Evolutionary conservation across 106 monocot genomes (phyloP), one percentile per base, ranked within the genome.

Genomic region (Agapanthus africanus): DNA sequence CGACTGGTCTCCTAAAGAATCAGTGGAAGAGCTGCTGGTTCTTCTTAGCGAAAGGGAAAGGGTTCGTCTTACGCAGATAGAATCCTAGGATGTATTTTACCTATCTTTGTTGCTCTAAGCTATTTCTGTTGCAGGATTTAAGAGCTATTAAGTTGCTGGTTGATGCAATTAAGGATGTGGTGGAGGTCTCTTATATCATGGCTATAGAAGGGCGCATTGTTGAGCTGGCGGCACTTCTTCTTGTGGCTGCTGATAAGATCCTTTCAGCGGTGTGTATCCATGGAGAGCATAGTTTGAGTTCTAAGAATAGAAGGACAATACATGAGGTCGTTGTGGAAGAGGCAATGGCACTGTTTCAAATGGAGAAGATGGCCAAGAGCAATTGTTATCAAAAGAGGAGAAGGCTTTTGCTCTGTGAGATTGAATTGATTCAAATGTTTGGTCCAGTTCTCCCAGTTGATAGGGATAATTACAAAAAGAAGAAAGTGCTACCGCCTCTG

Each of bases 11-110:
- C 69, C 44, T 6, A 70, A 70, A 31, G 42, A 70, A n/a, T 57
- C 79, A 34, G 69, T 79, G 40, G 44, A 79, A 65, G 54, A 79
- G 61, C 74, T 79, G 49, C 70, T 79, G 54, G 44, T 18, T 50
- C 41, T 35, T 61, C 79, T 79, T 33, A 69, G 36, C 63, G 68
- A 60, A 41, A 62, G 26, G 74, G 73, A 32, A 32, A 13, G 49
- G 28, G 31, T 60, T 60, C 14, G 31, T 32, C 30, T 34, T 60
- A 26, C 33, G 1, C 25, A 60, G 28, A 60, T 60, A 49, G 49
- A 49, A 16, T 18, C 49, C 18, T 49, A 49, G 49, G 21, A 16
- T 19, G 49, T 18, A 49, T 1, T 49, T 2, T 49, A 49, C 3
- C 3, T 18, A 19, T 16, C 5, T 49, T 49, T 49, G 18, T 49